Evolutionary conservation across 352 stramenopile species (phyloP).

Genomic region (Pythium vanterpoolii): DNA sequence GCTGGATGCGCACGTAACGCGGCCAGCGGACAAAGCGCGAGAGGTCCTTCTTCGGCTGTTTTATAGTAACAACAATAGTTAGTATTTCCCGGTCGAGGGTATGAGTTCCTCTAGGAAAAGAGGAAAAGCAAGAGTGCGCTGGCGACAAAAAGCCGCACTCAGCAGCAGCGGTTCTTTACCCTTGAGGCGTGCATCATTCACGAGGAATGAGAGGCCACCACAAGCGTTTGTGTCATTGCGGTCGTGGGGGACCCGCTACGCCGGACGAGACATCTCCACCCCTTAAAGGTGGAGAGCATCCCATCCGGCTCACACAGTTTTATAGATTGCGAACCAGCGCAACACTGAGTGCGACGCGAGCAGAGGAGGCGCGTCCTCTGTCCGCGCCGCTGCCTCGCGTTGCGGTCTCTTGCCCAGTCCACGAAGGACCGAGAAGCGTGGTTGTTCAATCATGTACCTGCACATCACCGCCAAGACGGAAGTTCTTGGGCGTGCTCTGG

Average conservation of each 20-base stretch:
- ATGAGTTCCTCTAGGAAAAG: background rate
- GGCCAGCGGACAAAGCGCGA: slow-evolving; percentile 99
- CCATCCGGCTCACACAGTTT: slow-evolving; percentile 24
- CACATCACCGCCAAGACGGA: slow-evolving; percentile 96
- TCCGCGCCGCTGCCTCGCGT: background rate
- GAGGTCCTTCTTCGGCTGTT: slow-evolving; percentile 94
- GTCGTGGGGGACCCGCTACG: slow-evolving; percentile 88
- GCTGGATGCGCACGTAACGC: slow-evolving; percentile 98
- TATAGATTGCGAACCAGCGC: slow-evolving; percentile 18
- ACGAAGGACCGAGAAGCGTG: background rate
- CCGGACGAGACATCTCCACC: slow-evolving; percentile 1
- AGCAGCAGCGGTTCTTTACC: slow-evolving; percentile 53
- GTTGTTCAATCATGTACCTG: slow-evolving; percentile 71
- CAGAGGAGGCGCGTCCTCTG: background rate
- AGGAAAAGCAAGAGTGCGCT: background rate
- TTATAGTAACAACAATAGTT: background rate
- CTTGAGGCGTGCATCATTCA: slow-evolving; percentile 55
- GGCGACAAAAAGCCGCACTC: no score
- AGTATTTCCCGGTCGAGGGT: no score
- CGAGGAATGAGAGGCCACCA: slow-evolving; percentile 57
- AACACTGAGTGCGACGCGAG: background rate
- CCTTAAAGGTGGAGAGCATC: background rate
- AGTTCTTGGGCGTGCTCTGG: slow-evolving; percentile 91
- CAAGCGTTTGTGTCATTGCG: slow-evolving; percentile 91
- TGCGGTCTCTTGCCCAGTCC: slow-evolving; percentile 4